A percentile compares a stretch with the other conserved stretches of the same genome.
phyloP scores from a whole-genome alignment of 2,329 filamentous ascomycete species.

The Hypoxylon sp. region DNA sequence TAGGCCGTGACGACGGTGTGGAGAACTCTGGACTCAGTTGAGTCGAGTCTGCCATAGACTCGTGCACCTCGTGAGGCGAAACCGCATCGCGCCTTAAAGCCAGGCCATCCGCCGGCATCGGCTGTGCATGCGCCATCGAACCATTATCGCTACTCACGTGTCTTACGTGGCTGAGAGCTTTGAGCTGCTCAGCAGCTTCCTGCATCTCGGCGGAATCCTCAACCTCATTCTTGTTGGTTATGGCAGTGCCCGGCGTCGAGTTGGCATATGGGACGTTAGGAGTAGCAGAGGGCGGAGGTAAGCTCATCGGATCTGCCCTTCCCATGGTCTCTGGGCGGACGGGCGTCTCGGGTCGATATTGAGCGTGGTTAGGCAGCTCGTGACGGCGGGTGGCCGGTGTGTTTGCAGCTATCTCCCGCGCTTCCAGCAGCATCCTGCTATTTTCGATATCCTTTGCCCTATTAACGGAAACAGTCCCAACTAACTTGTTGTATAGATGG shows the following conservation, averaged over 20 bases:
- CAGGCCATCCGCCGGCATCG: constrained; percentile 38
- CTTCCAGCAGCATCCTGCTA: constrained; percentile 63
- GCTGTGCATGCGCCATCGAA: constrained; percentile 35
- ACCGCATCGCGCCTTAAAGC: constrained; percentile 52
- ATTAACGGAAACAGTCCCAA: constrained; percentile 56
- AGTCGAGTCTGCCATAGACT: constrained; percentile 52
- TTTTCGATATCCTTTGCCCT: constrained; percentile 64
- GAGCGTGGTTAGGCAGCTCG: constrained; percentile 35
- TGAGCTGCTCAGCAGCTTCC: constrained; percentile 71
- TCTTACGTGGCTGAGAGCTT: constrained; percentile 69
- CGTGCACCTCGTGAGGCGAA: constrained; percentile 51
- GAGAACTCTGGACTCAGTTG: constrained; percentile 46
- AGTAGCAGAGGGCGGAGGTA: constrained; percentile 39
- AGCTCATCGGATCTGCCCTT: constrained; percentile 38
- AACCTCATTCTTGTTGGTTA: constrained; percentile 56
- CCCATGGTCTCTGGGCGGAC: constrained; percentile 39
- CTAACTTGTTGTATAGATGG: constrained; percentile 66
- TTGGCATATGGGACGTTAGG: constrained; percentile 36
- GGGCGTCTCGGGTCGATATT: constrained; percentile 44
- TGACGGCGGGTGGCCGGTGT: constrained; percentile 46
- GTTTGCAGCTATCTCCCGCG: constrained; percentile 55
- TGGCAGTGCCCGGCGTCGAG: constrained; percentile 41
- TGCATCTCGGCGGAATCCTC: constrained; percentile 75
- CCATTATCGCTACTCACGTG: constrained; percentile 58
- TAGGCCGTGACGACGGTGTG: constrained; percentile 50